phyloP scores from a whole-genome alignment of 2,329 filamentous ascomycete species.

The Pseudogymnoascus sp. region DNA sequence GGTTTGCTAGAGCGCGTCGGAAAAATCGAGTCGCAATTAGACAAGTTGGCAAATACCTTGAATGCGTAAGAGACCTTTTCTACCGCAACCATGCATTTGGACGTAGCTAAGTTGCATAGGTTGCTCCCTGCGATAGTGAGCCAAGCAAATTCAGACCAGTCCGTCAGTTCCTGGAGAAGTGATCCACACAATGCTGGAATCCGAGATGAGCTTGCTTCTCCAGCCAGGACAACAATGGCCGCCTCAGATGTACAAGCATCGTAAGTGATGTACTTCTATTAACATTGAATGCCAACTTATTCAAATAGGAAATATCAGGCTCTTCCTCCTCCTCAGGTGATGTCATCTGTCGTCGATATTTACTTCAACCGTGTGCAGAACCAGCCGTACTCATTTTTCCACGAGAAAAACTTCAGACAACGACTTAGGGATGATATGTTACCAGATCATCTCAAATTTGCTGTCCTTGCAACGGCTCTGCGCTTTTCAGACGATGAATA shows the following conservation, averaged over 20 bases:
- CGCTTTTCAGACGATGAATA: slow-evolving; percentile 27
- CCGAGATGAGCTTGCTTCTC: not conserved
- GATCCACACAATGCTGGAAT: not conserved
- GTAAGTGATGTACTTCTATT: not conserved
- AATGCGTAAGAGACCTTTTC: not conserved
- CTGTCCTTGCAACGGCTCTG: slow-evolving; percentile 27
- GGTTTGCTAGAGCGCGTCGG: not conserved
- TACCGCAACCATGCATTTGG: not conserved
- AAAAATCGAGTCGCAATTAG: not conserved
- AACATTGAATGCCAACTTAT: not conserved
- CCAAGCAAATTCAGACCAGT: not conserved
- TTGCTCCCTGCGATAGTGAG: not conserved
- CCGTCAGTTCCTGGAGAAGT: slow-evolving; percentile 5
- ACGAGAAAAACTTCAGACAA: slow-evolving; percentile 28
- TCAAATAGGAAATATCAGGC: not conserved
- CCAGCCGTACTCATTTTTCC: slow-evolving; percentile 33
- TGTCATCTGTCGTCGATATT: slow-evolving; percentile 19
- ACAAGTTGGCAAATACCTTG: not conserved
- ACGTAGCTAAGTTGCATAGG: not conserved
- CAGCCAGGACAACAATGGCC: not conserved
- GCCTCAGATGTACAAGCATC: not conserved
- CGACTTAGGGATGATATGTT: slow-evolving; percentile 21
- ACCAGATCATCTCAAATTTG: slow-evolving; percentile 27
- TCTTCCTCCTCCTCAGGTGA: slow-evolving; percentile 8
- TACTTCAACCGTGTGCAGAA: slow-evolving; percentile 32